Base-by-base conservation (phyloP, 176 grass and related monocot genomes). In the Puya raimondii region DNA sequence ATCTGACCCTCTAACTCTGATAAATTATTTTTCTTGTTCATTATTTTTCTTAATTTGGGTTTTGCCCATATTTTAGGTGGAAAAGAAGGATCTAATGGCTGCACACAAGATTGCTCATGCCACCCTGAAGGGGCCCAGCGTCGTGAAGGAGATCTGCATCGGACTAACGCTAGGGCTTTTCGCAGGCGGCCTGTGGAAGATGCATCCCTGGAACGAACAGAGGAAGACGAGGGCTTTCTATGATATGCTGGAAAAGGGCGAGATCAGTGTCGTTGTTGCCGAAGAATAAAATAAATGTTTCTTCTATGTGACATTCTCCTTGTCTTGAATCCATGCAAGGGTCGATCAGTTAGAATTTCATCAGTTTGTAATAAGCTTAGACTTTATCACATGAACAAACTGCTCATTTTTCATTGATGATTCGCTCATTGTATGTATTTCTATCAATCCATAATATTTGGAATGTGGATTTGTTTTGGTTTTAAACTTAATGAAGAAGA, bases 131-230 rank as follows among this genome's bases (percentile, higher is more conserved):
- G 65, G 58, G 52, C 58, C 33, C 15, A 79, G 79, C 16, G 18
- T 53, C 25, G 26, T 82, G 56, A 69, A 81, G 58, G 71, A 75
- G 47, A 76, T 72, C 50, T 12, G 20, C 70, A 78, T 56, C 27
- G 47, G 76, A 25, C 69, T 84, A 25, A 54, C 76, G 4, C 69
- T 78, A 15, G 73, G 52, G 4, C 27, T 68, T 1, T 23, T 54
- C 50, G 63, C 63, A 13, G 74, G 74, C 12, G 17, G 9, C 5
- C 27, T 53, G 11, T 72, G 72, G 72, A 74, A 74, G 56, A 74
- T 74, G 72, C 57, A 64, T 64, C 72, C 65, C 72, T 74, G 72
- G 72, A 74, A 64, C 50, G 42, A 74, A 64, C 72, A 74, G 26
- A 64, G 72, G 63, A 63, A 50, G 49, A 64, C 72, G 6, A 59